Conservation (phyloP, 257 asterid genomes). For the Rubia yunnanensis region DNA sequence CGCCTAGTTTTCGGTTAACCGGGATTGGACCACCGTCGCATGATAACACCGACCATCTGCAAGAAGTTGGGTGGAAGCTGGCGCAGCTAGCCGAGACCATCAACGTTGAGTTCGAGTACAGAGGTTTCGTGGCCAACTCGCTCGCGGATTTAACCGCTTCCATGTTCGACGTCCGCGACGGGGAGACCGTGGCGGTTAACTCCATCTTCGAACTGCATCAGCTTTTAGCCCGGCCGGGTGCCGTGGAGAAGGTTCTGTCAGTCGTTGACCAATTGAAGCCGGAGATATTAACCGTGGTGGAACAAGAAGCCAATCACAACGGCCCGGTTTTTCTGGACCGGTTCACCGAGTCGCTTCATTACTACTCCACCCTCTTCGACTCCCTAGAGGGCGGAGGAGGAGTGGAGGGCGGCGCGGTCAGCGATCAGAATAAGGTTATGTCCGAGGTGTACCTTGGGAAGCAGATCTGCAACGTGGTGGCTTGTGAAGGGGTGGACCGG, state of each 20-base stretch:
- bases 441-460: conserved; percentile 76
- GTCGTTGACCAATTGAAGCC: conserved; percentile 57
- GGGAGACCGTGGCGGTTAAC: conserved; percentile 71
- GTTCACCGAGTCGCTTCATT: conserved; percentile 69
- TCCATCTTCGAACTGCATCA: conserved; percentile 79
- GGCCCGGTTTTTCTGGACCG: conserved; percentile 69
- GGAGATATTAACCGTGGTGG: conserved; percentile 66
- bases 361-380: conserved; percentile 84
- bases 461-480: conserved; percentile 89
- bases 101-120: conserved; percentile 60
- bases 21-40: conserved; percentile 75
- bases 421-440: conserved; percentile 70
- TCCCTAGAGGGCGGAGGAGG: conserved; percentile 54
- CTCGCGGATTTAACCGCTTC: conserved; percentile 68
- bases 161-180: conserved; percentile 59
- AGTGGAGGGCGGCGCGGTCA: conserved; percentile 30
- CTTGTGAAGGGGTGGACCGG: conserved; percentile 78
- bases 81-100: conserved; percentile 64
- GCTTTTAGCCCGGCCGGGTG: conserved; percentile 56
- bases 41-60: conserved; percentile 61
- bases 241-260: conserved; percentile 46
- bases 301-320: conserved; percentile 84
- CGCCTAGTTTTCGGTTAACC: conserved; percentile 69
- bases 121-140: conserved; percentile 59
- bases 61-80: conserved; percentile 64